phyloP scores from a whole-genome alignment of 768 basidiomycete genomes.

The Multifurca ochricompacta region DNA sequence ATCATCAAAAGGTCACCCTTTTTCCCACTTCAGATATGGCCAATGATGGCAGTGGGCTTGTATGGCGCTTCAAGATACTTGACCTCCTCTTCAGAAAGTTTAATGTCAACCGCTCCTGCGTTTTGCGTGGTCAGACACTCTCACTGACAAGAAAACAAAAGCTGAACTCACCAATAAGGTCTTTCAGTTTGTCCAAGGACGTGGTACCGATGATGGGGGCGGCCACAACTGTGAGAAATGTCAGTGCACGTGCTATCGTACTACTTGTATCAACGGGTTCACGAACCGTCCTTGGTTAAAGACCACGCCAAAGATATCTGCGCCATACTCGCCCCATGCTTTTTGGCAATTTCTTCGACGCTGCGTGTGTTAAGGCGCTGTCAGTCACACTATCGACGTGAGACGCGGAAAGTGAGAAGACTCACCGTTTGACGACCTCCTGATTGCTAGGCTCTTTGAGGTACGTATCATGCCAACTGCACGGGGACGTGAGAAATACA shows the following conservation, averaged over 20 bases:
- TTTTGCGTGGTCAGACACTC: background rate
- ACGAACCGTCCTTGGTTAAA: conserved; percentile 23
- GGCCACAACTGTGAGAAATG: conserved; percentile 16
- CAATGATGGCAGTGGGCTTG: conserved; percentile 17
- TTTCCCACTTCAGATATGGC: background rate
- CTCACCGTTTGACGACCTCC: conserved; percentile 15
- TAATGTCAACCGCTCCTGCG: conserved; percentile 28
- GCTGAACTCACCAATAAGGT: conserved; percentile 24
- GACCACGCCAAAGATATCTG: conserved; percentile 35
- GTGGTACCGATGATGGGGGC: conserved; percentile 35
- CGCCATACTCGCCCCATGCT: conserved; percentile 31
- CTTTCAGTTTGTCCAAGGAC: conserved; percentile 28
- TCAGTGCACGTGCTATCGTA: background rate
- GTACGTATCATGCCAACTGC: conserved; percentile 8
- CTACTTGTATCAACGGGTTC: too few relatives aligned
- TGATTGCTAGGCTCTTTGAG: conserved; percentile 6
- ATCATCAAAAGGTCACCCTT: background rate
- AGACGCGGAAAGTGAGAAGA: background rate
- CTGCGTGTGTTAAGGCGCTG: background rate
- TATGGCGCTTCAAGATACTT: conserved; percentile 35
- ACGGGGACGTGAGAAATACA: background rate
- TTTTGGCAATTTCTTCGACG: conserved; percentile 33
- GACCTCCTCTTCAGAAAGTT: conserved; percentile 35
- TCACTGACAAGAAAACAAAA: background rate
- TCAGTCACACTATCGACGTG: background rate